These are phyloP conservation scores for Boletus edulis DNA, from an alignment of 768 basidiomycete genomes.

Conservation along the genomic window DNA sequence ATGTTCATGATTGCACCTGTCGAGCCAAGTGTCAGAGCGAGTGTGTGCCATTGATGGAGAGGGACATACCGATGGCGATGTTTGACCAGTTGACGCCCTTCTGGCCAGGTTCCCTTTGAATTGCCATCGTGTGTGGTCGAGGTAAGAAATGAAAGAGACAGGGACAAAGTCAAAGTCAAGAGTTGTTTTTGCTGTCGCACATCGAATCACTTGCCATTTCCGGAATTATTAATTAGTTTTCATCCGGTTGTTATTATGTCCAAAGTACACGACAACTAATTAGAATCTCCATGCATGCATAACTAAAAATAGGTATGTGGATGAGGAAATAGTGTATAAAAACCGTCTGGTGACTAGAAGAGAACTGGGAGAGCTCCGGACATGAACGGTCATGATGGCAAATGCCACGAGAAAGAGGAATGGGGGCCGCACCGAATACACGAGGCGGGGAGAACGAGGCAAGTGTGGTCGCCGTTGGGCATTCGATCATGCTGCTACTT, in stretches of 20 bases:
- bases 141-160: slow-evolving; percentile 6
- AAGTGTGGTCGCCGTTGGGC: slow-evolving; percentile 5
- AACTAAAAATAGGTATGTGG: slow-evolving; percentile 29
- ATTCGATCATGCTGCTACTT: slow-evolving; percentile 30
- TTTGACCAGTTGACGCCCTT: slow-evolving; percentile 94
- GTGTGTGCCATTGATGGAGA: slow-evolving; percentile 14
- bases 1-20: slow-evolving; percentile 98
- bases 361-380: slow-evolving; percentile 3
- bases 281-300: slow-evolving; percentile 23
- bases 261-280: slow-evolving; percentile 23
- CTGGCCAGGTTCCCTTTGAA: slow-evolving; percentile 83
- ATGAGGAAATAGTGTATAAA: slow-evolving; percentile 27
- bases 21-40: slow-evolving; percentile 17
- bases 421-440: slow-evolving; percentile 34
- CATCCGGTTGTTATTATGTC: slow-evolving; percentile 6
- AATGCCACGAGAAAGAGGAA: slow-evolving; percentile 23
- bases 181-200: no score
- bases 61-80: slow-evolving; percentile 82
- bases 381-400: slow-evolving; percentile 11
- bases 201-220: slow-evolving; percentile 3
- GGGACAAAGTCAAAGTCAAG: neutral
- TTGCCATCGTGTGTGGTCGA: slow-evolving; percentile 55
- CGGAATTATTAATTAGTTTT: no score
- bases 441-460: slow-evolving; percentile 27
- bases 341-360: slow-evolving; percentile 8